Percentiles rank a stretch among this genome's conserved stretches.
phyloP scores from a whole-genome alignment of 2,329 filamentous ascomycete genomes.

The Dothideomycetes sp. region DNA sequence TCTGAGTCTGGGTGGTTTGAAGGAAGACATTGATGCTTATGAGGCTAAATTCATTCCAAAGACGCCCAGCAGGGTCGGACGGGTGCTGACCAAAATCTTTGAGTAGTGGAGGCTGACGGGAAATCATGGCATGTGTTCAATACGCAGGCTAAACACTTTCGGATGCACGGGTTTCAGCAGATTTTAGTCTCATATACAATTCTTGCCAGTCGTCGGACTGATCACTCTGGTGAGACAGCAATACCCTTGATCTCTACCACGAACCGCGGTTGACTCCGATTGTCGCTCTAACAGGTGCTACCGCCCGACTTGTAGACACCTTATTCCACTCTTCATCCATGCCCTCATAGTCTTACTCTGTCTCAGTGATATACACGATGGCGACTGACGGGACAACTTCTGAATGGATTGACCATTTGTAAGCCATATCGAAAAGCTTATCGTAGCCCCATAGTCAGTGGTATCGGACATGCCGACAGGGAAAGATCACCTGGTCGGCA shows the following conservation, averaged over 20 bases:
- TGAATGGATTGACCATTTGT: no score
- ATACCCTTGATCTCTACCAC: conserved; percentile 1
- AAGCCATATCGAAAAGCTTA: no score
- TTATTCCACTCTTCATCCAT: conserved; percentile 43
- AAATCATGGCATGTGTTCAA: background rate
- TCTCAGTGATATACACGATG: conserved; percentile 35
- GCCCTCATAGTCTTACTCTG: conserved; percentile 34
- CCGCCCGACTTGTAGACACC: conserved; percentile 29
- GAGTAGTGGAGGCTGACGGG: background rate
- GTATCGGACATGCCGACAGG: no score
- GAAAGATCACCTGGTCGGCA: no score
- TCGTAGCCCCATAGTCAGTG: no score
- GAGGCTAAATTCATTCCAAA: conserved; percentile 2
- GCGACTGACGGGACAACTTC: no score
- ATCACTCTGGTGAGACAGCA: background rate
- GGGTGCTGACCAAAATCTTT: background rate
- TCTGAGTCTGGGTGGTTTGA: conserved; percentile 13
- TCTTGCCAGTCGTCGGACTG: background rate
- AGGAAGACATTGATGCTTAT: conserved; percentile 15
- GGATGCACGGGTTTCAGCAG: no score
- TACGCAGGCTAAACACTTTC: background rate
- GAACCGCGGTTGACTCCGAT: conserved; percentile 15
- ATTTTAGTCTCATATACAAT: no score
- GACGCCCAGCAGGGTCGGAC: background rate
- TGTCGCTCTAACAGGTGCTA: conserved; percentile 29